phyloP scores from a whole-genome alignment of 768 basidiomycete genomes.

The Naematelia aurantialba region DNA sequence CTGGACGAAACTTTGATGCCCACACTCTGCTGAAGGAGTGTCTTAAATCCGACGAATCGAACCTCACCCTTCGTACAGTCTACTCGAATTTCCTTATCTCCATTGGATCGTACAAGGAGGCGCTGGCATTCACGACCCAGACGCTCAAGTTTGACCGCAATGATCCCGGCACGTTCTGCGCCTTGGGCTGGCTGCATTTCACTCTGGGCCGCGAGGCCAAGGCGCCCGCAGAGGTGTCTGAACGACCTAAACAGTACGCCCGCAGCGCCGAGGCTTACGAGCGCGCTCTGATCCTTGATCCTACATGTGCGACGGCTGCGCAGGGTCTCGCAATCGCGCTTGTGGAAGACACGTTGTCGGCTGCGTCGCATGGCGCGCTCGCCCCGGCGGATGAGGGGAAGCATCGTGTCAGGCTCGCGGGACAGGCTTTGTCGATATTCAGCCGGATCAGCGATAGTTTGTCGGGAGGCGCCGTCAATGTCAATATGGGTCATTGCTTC shows the following conservation, averaged over 20 bases:
- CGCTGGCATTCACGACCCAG: conserved; percentile 83
- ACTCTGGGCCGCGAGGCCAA: conserved; percentile 78
- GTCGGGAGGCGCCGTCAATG: conserved; percentile 76
- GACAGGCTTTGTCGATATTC: conserved; percentile 85
- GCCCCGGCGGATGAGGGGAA: conserved; percentile 60
- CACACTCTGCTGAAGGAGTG: conserved; percentile 87
- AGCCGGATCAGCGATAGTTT: conserved; percentile 84
- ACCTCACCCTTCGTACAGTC: conserved; percentile 84
- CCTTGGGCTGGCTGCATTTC: conserved; percentile 81
- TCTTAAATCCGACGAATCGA: conserved; percentile 68
- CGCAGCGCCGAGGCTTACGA: conserved; percentile 87
- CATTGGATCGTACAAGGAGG: conserved; percentile 56
- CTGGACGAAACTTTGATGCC: conserved; percentile 73
- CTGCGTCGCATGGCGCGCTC: conserved; percentile 52
- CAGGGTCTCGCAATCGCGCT: conserved; percentile 91
- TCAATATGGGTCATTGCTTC: conserved; percentile 96
- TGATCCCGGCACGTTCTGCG: conserved; percentile 87
- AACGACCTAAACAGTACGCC: conserved; percentile 72
- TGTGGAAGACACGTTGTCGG: conserved; percentile 83
- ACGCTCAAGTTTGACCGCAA: conserved; percentile 81
- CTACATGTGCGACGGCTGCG: conserved; percentile 83
- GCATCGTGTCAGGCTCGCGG: conserved; percentile 61
- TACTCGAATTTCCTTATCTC: conserved; percentile 91
- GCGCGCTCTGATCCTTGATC: conserved; percentile 79
- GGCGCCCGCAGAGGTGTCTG: conserved; percentile 58